Evolutionary conservation across 1,284 basidiomycete genomes (phyloP), one percentile per base, ranked within the genome.

Genomic region (Cryptococcus sp.): DNA sequence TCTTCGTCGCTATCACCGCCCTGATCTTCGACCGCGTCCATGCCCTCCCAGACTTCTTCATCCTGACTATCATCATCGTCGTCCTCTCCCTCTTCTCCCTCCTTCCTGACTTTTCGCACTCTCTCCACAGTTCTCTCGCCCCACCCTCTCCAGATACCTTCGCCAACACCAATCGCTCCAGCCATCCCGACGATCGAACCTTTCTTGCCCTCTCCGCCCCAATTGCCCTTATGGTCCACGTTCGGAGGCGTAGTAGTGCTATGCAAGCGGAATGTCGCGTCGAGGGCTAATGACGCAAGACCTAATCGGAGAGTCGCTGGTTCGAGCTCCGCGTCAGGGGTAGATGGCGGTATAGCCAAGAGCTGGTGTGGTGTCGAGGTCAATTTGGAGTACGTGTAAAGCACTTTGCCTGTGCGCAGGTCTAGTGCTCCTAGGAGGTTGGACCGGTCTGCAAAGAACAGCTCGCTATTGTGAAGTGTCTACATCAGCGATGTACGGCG

Each of bases 361-460:
- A 79, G 64, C 45, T 67, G 66, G 45, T 72, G 65, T 0, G 77
- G 61, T 1, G 77, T 78, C 1, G 70, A 61, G 2, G 73, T 73
- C 17, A 73, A 64, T 13, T 65, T 59, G 1, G 74, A 87, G 69
- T 91, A 91, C 1, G 85, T 82, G 73, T 90, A 92, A 5, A 85
- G 74, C 10, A 87, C 77, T 48, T 82, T 80, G 0, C 92, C 91
- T 47, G 84, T 91, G 16, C 92, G 84, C 42, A 88, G 66, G 73
- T 94, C 92, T 5, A 93, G 59, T 0, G 88, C 83, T 53, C 83
- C 87, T 1, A 93, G 73, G 67, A 86, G 85, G 45, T 83, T 85
- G 5, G 86, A 86, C 56, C 84, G 82, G 74, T 94, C 92, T 6
- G 88, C 82, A 48, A 89, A 82, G 71, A 91, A 92, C 1, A 86